Conservation (phyloP, 148 eudicot genomes). For the Chenopodium berlandieri region DNA sequence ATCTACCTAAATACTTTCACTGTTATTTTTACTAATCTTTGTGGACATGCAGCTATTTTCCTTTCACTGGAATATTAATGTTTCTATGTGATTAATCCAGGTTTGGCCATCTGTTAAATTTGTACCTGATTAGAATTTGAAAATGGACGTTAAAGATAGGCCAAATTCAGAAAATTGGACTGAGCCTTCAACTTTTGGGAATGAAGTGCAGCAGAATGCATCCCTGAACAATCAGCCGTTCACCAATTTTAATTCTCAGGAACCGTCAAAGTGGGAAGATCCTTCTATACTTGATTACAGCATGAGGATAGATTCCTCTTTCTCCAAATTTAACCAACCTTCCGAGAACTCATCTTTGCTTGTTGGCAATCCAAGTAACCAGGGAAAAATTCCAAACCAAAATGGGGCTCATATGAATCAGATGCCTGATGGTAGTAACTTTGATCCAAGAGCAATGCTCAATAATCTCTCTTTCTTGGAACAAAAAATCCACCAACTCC, state of each 20-base stretch:
- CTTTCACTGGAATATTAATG: background rate
- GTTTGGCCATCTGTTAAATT: slow-evolving; percentile 2
- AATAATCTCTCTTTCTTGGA: slow-evolving; percentile 79
- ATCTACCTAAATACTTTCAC: background rate
- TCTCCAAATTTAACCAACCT: slow-evolving; percentile 44
- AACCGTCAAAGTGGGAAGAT: slow-evolving; percentile 53
- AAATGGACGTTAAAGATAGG: slow-evolving; percentile 58
- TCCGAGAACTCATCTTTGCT: slow-evolving; percentile 34
- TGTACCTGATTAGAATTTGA: slow-evolving; percentile 12
- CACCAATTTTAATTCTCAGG: slow-evolving; percentile 37
- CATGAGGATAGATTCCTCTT: slow-evolving; percentile 39
- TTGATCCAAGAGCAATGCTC: slow-evolving; percentile 77
- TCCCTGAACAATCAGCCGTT: slow-evolving; percentile 40
- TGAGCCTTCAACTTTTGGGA: slow-evolving; percentile 37
- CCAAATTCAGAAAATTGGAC: slow-evolving; percentile 42
- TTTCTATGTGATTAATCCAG: slow-evolving; percentile 13
- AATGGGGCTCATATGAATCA: slow-evolving; percentile 40
- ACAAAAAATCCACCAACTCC: slow-evolving; percentile 90
- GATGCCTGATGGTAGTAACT: slow-evolving; percentile 38
- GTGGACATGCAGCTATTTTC: background rate
- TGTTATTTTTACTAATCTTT: background rate
- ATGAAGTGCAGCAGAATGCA: slow-evolving; percentile 33
- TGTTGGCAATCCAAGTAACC: slow-evolving; percentile 27
- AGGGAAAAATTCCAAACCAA: slow-evolving; percentile 33
- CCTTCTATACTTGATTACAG: slow-evolving; percentile 47